A percentile compares a stretch with the other conserved stretches of the same genome.
Conservation (phyloP, 768 basidiomycete species). For the Suillus bovinus region DNA sequence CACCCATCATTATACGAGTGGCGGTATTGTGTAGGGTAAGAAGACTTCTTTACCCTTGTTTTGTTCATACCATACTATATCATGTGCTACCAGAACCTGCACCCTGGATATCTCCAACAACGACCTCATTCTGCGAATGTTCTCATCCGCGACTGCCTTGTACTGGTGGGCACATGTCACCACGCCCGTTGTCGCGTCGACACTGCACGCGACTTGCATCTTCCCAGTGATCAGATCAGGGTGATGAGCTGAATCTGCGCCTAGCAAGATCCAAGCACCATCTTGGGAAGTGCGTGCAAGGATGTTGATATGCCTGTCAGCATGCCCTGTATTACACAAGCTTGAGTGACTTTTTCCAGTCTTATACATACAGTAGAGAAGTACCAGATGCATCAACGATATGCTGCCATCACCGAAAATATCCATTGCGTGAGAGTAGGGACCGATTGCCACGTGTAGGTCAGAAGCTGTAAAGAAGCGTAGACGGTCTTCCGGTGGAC, state of each 20-base stretch:
- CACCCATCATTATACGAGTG: too few species aligned
- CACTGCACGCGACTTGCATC: constrained; percentile 33
- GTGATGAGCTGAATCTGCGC: constrained; percentile 55
- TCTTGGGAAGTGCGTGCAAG: constrained; percentile 52
- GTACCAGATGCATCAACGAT: constrained; percentile 48
- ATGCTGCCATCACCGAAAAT: constrained; percentile 53
- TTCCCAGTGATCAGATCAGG: constrained; percentile 45
- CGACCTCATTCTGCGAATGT: constrained; percentile 41
- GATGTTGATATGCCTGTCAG: constrained; percentile 50
- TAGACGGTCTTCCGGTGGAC: constrained; percentile 38
- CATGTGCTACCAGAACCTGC: constrained; percentile 53
- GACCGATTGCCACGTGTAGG: constrained; percentile 41
- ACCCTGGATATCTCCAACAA: constrained; percentile 41
- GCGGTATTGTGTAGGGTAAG: too few species aligned
- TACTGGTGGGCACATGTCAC: constrained; percentile 46
- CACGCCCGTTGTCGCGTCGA: constrained; percentile 15
- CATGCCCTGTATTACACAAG: constrained; percentile 35
- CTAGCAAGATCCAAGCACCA: constrained; percentile 55
- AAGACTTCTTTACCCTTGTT: too few species aligned
- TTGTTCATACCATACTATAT: constrained; percentile 22
- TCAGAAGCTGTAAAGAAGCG: constrained; percentile 31
- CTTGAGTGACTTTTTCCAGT: not conserved
- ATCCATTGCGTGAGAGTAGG: constrained; percentile 48
- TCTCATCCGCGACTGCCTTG: constrained; percentile 41
- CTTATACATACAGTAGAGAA: not conserved